A percentile compares a stretch with the other conserved stretches of the same genome.
These are phyloP conservation scores for Blastobotrys capitulatus DNA, from an alignment of 1,139 yeast species.

Conservation along the genomic window DNA sequence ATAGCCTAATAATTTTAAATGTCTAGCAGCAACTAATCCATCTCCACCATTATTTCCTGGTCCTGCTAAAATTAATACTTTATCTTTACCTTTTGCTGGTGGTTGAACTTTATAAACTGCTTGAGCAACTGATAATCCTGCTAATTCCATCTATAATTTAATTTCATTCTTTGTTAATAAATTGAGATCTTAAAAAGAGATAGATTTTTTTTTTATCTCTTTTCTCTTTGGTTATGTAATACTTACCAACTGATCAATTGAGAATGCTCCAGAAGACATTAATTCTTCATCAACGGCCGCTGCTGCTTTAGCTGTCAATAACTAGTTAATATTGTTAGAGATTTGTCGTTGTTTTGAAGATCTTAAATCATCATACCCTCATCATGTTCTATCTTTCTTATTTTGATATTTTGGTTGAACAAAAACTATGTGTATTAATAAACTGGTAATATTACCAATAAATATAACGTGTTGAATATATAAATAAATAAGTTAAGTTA, in stretches of 20 bases:
- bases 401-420: too few species aligned
- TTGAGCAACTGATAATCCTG: slow-evolving; percentile 91
- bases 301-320: slow-evolving; percentile 55
- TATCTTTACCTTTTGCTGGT: slow-evolving; percentile 32
- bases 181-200: too few species aligned
- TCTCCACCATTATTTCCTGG: slow-evolving; percentile 99
- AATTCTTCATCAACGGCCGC: slow-evolving; percentile 76
- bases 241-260: slow-evolving; percentile 71
- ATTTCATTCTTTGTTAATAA: too few species aligned
- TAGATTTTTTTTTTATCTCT: too few species aligned
- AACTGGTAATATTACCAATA: too few species aligned
- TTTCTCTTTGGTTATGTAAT: neutral
- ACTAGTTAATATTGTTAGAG: slow-evolving; percentile 5
- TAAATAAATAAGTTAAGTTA: too few species aligned
- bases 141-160: slow-evolving; percentile 72
- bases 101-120: slow-evolving; percentile 67
- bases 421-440: too few species aligned
- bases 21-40: slow-evolving; percentile 93
- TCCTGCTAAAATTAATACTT: slow-evolving; percentile 71
- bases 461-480: too few species aligned
- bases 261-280: slow-evolving; percentile 78
- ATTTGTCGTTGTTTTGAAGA: neutral
- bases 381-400: neutral
- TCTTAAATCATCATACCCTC: neutral
- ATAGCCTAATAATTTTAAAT: slow-evolving; percentile 74